Evolutionary conservation across 805 yeast species (phyloP).

Genomic region (Kuraishia piskuri): DNA sequence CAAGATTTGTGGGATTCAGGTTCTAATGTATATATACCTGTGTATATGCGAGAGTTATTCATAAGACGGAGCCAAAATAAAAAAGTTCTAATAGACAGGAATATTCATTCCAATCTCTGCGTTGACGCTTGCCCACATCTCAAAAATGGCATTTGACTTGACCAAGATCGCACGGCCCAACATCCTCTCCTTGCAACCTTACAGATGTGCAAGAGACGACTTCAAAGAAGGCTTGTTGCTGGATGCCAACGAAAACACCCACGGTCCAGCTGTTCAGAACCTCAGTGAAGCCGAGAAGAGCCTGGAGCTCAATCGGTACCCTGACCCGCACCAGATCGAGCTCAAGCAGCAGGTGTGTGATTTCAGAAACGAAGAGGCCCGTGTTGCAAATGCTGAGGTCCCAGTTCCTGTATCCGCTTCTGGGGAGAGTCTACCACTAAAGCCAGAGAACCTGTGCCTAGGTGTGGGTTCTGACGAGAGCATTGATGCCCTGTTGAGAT

Average conservation of each 20-base stretch:
- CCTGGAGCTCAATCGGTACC: constrained; percentile 78
- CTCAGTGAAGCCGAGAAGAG: constrained; percentile 33
- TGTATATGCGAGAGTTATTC: too few species aligned
- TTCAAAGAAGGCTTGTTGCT: constrained; percentile 79
- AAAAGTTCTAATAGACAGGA: too few species aligned
- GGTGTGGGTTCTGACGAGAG: constrained; percentile 98
- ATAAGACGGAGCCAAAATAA: too few species aligned
- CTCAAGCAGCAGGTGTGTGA: constrained; percentile 65
- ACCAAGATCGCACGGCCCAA: constrained; percentile 73
- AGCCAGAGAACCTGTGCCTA: constrained; percentile 67
- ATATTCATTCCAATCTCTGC: too few species aligned
- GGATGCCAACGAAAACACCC: constrained; percentile 95
- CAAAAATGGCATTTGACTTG: constrained; percentile 38
- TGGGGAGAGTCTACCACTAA: constrained; percentile 20
- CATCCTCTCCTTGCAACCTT: constrained; percentile 75
- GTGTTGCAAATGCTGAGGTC: constrained; percentile 12
- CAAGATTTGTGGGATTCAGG: too few species aligned
- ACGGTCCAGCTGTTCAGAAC: constrained; percentile 66
- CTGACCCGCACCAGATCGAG: constrained; percentile 88
- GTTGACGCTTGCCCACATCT: too few species aligned
- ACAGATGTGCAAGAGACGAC: constrained; percentile 95
- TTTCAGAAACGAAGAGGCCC: constrained; percentile 54
- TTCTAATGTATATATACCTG: too few species aligned
- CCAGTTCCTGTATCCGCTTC: constrained; percentile 12
- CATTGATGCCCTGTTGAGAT: constrained; percentile 81